A percentile compares a stretch with the other conserved stretches of the same genome.
These are phyloP conservation scores for Aspergillus sp. DNA, from an alignment of 2,329 filamentous ascomycete genomes.

Conservation along the genomic window DNA sequence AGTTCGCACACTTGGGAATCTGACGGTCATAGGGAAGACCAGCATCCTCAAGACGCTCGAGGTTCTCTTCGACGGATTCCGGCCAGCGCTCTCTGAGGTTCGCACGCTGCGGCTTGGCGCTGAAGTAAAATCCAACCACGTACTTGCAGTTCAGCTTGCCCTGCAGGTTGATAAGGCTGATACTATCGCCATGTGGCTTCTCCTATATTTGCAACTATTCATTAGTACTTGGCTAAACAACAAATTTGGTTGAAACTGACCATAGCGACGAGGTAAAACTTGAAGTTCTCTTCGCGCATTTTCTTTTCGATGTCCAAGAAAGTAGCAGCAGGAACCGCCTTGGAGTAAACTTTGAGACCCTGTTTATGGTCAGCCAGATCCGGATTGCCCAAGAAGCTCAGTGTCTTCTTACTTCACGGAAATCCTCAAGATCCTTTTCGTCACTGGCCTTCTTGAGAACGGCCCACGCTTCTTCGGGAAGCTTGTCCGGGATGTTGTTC, in stretches of 20 bases:
- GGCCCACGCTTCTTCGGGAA: conserved; percentile 47
- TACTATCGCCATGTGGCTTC: conserved; percentile 37
- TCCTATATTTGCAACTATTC: conserved; percentile 24
- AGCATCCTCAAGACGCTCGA: conserved; percentile 47
- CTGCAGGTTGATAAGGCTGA: conserved; percentile 50
- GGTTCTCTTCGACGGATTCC: conserved; percentile 43
- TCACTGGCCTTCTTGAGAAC: conserved; percentile 45
- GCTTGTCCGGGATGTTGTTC: conserved; percentile 42
- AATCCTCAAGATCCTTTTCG: conserved; percentile 46
- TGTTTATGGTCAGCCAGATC: conserved; percentile 15
- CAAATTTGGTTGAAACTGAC: conserved; percentile 20
- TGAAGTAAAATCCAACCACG: conserved; percentile 46
- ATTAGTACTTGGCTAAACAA: conserved; percentile 2
- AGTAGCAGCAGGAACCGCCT: conserved; percentile 41
- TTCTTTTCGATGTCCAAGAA: conserved; percentile 48
- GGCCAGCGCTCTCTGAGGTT: conserved; percentile 48
- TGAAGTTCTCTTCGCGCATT: conserved; percentile 44
- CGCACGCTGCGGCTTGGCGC: conserved; percentile 42
- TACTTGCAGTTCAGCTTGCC: conserved; percentile 50
- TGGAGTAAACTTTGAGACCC: conserved; percentile 48
- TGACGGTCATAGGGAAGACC: conserved; percentile 48
- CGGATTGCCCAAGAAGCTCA: neutral
- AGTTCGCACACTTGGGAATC: conserved; percentile 49
- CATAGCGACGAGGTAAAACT: conserved; percentile 50
- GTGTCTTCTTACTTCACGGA: conserved; percentile 37